A percentile compares a stretch with the other conserved stretches of the same genome.
Evolutionary conservation across 2,329 filamentous ascomycete genomes (phyloP).

Genomic region (Aureobasidium sp.): DNA sequence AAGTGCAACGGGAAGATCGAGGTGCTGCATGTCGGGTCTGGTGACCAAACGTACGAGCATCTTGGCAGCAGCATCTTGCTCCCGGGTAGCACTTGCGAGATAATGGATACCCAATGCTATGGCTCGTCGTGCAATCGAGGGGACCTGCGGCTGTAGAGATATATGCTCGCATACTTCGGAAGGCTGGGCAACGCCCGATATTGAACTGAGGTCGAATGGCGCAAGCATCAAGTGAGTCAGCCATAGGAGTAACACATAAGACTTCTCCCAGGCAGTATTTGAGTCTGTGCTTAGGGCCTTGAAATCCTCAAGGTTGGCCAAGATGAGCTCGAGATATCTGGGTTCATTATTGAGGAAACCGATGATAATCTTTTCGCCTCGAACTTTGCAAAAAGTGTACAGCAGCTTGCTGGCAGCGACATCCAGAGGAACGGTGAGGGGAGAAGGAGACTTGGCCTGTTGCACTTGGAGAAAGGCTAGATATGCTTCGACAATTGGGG

Average conservation of each 20-base stretch:
- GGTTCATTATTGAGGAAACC: conserved; percentile 89
- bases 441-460: conserved; percentile 10
- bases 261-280: conserved; percentile 64
- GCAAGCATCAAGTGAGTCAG: conserved; percentile 51
- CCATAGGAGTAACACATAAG: conserved; percentile 84
- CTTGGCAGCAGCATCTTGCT: conserved; percentile 78
- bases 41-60: conserved; percentile 76
- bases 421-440: conserved; percentile 39
- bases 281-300: conserved; percentile 24
- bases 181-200: conserved; percentile 54
- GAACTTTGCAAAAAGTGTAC: conserved; percentile 89
- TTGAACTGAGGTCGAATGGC: conserved; percentile 83
- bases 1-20: conserved; percentile 62
- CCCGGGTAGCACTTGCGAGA: conserved; percentile 71
- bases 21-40: conserved; percentile 77
- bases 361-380: conserved; percentile 86
- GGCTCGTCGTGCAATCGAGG: conserved; percentile 63
- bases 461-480: conserved; percentile 53
- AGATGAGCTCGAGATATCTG: conserved; percentile 71
- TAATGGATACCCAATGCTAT: conserved; percentile 65
- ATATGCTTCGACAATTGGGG: conserved; percentile 68
- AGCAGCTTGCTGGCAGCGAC: conserved; percentile 71
- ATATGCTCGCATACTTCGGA: conserved; percentile 45
- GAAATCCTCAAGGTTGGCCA: conserved; percentile 64
- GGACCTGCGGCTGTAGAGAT: conserved; percentile 53